Evolutionary conservation across 148 eudicot genomes (phyloP), one percentile per base, ranked within the genome.

Genomic region (Suaeda aralocaspica): DNA sequence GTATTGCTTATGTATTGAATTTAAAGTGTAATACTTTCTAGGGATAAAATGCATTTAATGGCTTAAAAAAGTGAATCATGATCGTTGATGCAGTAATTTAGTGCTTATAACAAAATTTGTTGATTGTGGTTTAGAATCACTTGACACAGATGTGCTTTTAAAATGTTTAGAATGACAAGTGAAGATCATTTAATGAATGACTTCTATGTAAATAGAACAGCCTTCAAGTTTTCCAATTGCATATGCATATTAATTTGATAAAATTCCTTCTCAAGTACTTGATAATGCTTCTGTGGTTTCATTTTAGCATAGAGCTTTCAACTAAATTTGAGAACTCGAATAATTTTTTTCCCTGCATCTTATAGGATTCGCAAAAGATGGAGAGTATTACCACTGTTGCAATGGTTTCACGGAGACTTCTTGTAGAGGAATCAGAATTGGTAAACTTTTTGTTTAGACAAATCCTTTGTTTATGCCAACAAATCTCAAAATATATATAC

Each of bases 331-430:
- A 36, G 18, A 61, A 60, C 6, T 33, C 18, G 46, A 73, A 29
- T 51, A 26, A 31, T 22, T 6, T 29, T 67, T 5, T 22, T 72
- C 16, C 26, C 19, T 29, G 4, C 29, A 53, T 53, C 24, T 25
- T 19, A 11, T 78, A 92, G 98, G 93, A 82, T 48, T 84, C 85
- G 45, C 68, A 73, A 59, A 77, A 84, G 87, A 87, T 93, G 91
- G 95, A 89, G 67, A 72, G 79, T 74, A 79, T 87, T 21, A 74
- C 86, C 36, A 82, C 88, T 65, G 86, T 87, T 69, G 86, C 97
- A 42, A 91, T 91, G 99, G 84, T 89, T 81, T 75, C 85, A 34
- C 83, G 92, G 74, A 88, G 97, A 84, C 81, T 95, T 77, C 93
- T 95, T 71, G 82, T 78, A 67, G 98, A 94, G 84, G 98, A 91